Evolutionary conservation across 108 stramenopile species (phyloP).

Genomic region (Cyclotella choctawhatcheeana): DNA sequence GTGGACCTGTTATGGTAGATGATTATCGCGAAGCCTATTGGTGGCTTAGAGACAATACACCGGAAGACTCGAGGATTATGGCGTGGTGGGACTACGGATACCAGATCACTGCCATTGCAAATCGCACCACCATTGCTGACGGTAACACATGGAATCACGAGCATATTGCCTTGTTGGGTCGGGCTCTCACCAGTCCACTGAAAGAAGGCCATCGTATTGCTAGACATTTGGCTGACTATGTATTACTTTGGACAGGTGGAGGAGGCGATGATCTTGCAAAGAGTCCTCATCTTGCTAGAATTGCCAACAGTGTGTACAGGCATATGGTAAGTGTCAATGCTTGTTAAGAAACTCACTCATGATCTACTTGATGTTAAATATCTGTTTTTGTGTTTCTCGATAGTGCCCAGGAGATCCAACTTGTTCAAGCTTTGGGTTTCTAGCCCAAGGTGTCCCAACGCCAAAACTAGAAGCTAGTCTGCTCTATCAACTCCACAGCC

Average conservation of each 20-base stretch:
- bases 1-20: constrained; percentile 86
- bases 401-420: constrained; percentile 89
- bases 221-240: constrained; percentile 96
- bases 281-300: constrained; percentile 95
- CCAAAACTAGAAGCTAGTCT: constrained; percentile 78
- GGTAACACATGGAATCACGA: constrained; percentile 99
- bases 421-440: constrained; percentile 76
- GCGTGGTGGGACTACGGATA: constrained; percentile 98
- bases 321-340: constrained; percentile 51
- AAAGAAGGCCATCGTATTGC: constrained; percentile 95
- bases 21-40: constrained; percentile 99
- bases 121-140: constrained; percentile 98
- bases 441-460: constrained; percentile 63
- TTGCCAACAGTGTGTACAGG: constrained; percentile 96
- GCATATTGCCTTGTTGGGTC: constrained; percentile 97
- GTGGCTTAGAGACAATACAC: constrained; percentile 97
- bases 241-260: constrained; percentile 95
- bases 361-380: not conserved
- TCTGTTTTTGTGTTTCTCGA: not conserved
- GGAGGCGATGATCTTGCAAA: constrained; percentile 98
- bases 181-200: constrained; percentile 87
- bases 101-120: constrained; percentile 95
- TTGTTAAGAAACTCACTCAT: no score
- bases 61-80: constrained; percentile 97
- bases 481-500: constrained; percentile 91